Percentiles rank a stretch among this genome's conserved stretches.
Conservation (phyloP, 345 rosid species). For the sweet orange (Citrus sinensis) region DNA sequence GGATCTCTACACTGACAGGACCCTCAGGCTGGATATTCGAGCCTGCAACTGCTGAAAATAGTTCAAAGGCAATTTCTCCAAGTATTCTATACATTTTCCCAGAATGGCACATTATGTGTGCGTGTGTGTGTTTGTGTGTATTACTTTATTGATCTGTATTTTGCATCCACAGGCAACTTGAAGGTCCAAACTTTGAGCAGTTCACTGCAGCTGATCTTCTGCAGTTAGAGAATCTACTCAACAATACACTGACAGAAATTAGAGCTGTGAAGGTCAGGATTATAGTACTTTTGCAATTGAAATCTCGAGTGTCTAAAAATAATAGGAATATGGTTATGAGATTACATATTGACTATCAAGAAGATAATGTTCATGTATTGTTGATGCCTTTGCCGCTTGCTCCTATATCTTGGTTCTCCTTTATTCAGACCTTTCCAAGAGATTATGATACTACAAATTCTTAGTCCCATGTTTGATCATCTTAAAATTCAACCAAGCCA, state of each 20-base stretch:
- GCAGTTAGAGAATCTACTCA: constrained; percentile 34
- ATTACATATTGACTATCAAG: background rate
- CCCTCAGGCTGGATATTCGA: constrained; percentile 5
- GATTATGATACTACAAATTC: background rate
- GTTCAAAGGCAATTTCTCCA: constrained; percentile 35
- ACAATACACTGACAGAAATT: constrained; percentile 17
- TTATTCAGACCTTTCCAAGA: background rate
- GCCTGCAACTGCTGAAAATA: constrained; percentile 26
- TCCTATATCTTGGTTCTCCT: background rate
- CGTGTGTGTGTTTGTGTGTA: no score
- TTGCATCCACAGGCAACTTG: constrained; percentile 28
- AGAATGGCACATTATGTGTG: background rate
- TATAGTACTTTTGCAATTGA: background rate
- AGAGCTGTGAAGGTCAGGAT: constrained; percentile 39
- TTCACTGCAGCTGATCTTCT: constrained; percentile 23
- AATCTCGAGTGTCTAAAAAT: background rate
- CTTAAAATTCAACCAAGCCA: no score
- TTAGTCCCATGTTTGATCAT: background rate
- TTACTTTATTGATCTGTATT: background rate
- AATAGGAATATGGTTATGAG: background rate
- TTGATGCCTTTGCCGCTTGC: background rate
- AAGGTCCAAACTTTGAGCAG: constrained; percentile 31
- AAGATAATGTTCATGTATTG: background rate
- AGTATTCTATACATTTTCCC: background rate
- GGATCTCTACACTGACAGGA: constrained; percentile 17